Evolutionary conservation across 176 grass and related monocot species (phyloP).

Genomic region (Otatea glauca): DNA sequence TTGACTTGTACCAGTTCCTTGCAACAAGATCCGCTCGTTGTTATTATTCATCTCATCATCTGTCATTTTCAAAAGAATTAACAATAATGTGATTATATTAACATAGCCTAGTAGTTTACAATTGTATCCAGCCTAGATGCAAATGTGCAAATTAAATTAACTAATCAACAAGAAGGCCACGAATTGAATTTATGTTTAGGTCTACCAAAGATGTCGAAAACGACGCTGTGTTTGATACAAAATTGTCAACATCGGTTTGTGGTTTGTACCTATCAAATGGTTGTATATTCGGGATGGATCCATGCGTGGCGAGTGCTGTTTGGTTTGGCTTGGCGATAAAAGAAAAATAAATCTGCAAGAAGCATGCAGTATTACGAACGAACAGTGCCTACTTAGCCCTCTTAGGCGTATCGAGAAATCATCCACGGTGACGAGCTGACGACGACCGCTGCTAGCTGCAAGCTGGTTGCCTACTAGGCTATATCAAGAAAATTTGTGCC

Average conservation of each 20-base stretch:
- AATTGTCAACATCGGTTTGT: slow-evolving; percentile 2
- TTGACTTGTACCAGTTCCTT: slow-evolving; percentile 35
- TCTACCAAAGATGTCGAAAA: background rate
- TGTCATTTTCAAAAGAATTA: slow-evolving; percentile 1
- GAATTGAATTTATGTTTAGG: background rate
- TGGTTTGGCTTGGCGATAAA: background rate
- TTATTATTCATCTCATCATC: background rate
- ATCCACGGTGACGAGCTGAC: background rate
- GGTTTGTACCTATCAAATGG: background rate
- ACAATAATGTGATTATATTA: background rate
- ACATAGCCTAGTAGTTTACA: background rate
- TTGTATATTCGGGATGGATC: background rate
- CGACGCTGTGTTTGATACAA: background rate
- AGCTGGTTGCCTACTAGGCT: background rate
- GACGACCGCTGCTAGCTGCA: background rate
- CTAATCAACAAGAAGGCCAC: background rate
- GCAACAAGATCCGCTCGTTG: background rate
- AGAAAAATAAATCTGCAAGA: background rate
- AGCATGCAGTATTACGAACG: background rate
- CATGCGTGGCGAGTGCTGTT: background rate
- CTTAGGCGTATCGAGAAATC: background rate
- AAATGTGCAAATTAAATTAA: background rate
- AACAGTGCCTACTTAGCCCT: background rate
- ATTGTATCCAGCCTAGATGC: slow-evolving; percentile 28
- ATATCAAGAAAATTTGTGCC: background rate